Conservation (phyloP, 2,329 filamentous ascomycete species). For the Mariannaea elegans region DNA sequence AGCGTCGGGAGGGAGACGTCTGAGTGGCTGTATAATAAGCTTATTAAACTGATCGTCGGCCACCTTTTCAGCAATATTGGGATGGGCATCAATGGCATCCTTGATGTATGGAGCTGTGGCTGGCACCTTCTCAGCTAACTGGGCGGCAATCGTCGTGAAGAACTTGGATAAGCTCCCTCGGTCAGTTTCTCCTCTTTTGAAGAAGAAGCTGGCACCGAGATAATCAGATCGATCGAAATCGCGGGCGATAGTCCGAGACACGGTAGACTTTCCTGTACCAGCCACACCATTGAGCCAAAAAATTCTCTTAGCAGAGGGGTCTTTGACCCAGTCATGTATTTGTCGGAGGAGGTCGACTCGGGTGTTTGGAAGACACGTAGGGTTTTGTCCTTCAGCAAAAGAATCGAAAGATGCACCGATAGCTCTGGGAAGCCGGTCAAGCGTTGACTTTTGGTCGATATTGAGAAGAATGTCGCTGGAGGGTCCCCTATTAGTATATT, state of each 20-base stretch:
- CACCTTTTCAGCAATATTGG: slow-evolving; percentile 40
- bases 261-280: slow-evolving; percentile 52
- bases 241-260: slow-evolving; percentile 45
- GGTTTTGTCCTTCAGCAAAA: slow-evolving; percentile 41
- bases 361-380: slow-evolving; percentile 43
- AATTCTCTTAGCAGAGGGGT: slow-evolving; percentile 34
- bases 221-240: background rate
- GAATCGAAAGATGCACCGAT: slow-evolving; percentile 44
- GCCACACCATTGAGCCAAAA: slow-evolving; percentile 52
- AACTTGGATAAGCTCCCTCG: no score
- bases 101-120: slow-evolving; percentile 35
- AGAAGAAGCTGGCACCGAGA: slow-evolving; percentile 45
- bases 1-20: background rate
- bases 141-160: slow-evolving; percentile 50
- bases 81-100: slow-evolving; percentile 42
- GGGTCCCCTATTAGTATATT: background rate
- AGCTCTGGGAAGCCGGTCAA: slow-evolving; percentile 29
- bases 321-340: slow-evolving; percentile 42
- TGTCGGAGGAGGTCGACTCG: slow-evolving; percentile 42
- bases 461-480: background rate
- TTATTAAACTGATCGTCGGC: slow-evolving; percentile 49
- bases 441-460: background rate
- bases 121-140: slow-evolving; percentile 43
- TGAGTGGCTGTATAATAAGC: slow-evolving; percentile 48
- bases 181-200: no score